Evolutionary conservation across 768 basidiomycete genomes (phyloP).

Genomic region (Fibroporia radiculosa): DNA sequence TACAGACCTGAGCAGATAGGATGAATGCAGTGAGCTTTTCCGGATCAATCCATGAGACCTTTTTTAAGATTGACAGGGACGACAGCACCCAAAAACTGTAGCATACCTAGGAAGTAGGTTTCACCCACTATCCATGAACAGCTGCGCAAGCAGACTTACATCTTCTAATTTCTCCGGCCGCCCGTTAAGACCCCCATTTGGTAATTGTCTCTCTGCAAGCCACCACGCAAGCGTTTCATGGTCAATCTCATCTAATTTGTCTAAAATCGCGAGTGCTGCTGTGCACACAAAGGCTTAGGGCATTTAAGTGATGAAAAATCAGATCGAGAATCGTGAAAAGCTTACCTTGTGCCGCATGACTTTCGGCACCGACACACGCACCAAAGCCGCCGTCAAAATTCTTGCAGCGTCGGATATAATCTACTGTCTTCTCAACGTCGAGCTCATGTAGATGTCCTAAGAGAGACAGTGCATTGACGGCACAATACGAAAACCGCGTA

Average conservation of each 20-base stretch:
- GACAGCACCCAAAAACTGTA: slow-evolving; percentile 98
- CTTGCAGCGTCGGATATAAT: slow-evolving; percentile 67
- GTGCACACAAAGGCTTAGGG: slow-evolving; percentile 80
- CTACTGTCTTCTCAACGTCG: slow-evolving; percentile 57
- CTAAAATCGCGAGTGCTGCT: slow-evolving; percentile 81
- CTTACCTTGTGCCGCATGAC: slow-evolving; percentile 84
- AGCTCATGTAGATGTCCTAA: slow-evolving; percentile 68
- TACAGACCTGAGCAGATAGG: slow-evolving; percentile 73
- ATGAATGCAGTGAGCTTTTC: slow-evolving; percentile 77
- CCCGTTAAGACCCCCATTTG: slow-evolving; percentile 91
- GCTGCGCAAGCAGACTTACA: slow-evolving; percentile 37
- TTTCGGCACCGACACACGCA: slow-evolving; percentile 76
- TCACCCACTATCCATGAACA: background rate
- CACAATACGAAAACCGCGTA: slow-evolving; percentile 86
- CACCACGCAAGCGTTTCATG: slow-evolving; percentile 81
- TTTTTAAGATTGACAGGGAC: slow-evolving; percentile 74
- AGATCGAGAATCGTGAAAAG: background rate
- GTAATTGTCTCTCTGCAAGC: slow-evolving; percentile 88
- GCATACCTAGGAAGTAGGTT: slow-evolving; percentile 68
- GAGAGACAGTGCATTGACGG: slow-evolving; percentile 75
- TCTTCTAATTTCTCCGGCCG: slow-evolving; percentile 98
- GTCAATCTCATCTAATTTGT: slow-evolving; percentile 75
- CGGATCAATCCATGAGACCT: slow-evolving; percentile 81
- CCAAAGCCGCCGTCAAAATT: slow-evolving; percentile 99
- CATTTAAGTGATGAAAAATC: no score